Base-by-base conservation (phyloP, 2,329 filamentous ascomycete species). In the Cordyceps javanica region DNA sequence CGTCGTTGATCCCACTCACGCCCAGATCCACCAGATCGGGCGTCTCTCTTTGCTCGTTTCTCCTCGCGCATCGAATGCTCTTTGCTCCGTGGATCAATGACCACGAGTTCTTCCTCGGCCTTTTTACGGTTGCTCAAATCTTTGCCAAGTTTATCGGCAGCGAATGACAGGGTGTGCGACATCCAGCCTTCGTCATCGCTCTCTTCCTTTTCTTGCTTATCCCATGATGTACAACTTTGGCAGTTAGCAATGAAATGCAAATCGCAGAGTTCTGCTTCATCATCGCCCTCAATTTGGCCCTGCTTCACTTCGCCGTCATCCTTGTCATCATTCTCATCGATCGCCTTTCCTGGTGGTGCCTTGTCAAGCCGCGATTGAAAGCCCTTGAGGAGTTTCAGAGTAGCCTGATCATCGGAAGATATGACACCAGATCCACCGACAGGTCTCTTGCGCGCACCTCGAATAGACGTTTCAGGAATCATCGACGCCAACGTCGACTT, bases 221-320 rank as follows among this genome's bases (percentile, higher is more conserved):
- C 89, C 91, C 92, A 96, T 0, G 87, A 83, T 59, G 83, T 85
- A 71, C 94, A 97, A 45, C 91, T 96, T 69, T 96, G 91, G 71
- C 94, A 99, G 66, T 95, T 90, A 50, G 89, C 89, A 62, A 99
- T 95, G 71, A 97, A 99, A 70, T 99, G 94, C 36, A 99, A 75
- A 70, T 97, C 94, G 68, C 94, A 99, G 4, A 95, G 78, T 51
- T 81, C 81, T 3, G 85, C 86, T 69, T 95, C 90, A 39, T 88
- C 84, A 3, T 87, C 86, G 19, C 80, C 79, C 8, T 52, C 62
- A 9, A 60, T 61, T 19, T 60, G 60, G 68, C 62, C 53, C 3
- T 39, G 64, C 23, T 52, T 57, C n/a, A 28, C 23, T 19, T 41
- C 61, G 6, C 32, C 58, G 1, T 60, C 61, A 6, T 63, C 66